These are phyloP conservation scores for Annulohypoxylon bovei DNA, from an alignment of 495 filamentous ascomycete species.

Conservation along the genomic window DNA sequence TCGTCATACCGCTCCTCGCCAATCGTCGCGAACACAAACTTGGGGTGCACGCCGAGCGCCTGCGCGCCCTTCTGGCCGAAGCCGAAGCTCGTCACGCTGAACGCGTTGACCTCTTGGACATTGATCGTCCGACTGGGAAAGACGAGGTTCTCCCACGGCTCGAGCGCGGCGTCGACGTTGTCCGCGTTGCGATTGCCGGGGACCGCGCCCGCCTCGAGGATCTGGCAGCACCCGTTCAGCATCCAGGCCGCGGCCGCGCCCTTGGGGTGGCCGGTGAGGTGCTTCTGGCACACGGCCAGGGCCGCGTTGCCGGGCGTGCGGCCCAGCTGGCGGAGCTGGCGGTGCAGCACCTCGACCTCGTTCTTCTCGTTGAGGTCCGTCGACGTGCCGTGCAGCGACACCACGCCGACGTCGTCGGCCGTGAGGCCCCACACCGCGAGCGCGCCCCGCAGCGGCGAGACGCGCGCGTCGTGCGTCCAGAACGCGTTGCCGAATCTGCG, in stretches of 20 bases:
- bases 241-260: slow-evolving; percentile 99
- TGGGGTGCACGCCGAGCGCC: slow-evolving; percentile 87
- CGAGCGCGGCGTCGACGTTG: slow-evolving; percentile 92
- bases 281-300: slow-evolving; percentile 97
- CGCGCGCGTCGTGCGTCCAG: slow-evolving; percentile 91
- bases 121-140: slow-evolving; percentile 92
- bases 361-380: slow-evolving; percentile 99
- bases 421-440: slow-evolving; percentile 96
- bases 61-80: slow-evolving; percentile 94
- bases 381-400: slow-evolving; percentile 97
- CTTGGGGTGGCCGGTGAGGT: slow-evolving; percentile 97
- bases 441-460: slow-evolving; percentile 92
- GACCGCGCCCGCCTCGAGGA: slow-evolving; percentile 88
- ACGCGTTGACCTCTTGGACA: slow-evolving; percentile 91
- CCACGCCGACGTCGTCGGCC: slow-evolving; percentile 91
- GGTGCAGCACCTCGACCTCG: slow-evolving; percentile 94
- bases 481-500: slow-evolving; percentile 93
- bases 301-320: slow-evolving; percentile 93
- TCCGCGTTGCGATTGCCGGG: slow-evolving; percentile 97
- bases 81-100: slow-evolving; percentile 90
- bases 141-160: slow-evolving; percentile 95
- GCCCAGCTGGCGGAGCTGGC: slow-evolving; percentile 92
- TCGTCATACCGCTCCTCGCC: slow-evolving; percentile 74
- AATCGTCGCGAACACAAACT: slow-evolving; percentile 84
- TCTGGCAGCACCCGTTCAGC: slow-evolving; percentile 96